Conservation (phyloP, 2,329 filamentous ascomycete genomes). For the Colletotrichum incanum region DNA sequence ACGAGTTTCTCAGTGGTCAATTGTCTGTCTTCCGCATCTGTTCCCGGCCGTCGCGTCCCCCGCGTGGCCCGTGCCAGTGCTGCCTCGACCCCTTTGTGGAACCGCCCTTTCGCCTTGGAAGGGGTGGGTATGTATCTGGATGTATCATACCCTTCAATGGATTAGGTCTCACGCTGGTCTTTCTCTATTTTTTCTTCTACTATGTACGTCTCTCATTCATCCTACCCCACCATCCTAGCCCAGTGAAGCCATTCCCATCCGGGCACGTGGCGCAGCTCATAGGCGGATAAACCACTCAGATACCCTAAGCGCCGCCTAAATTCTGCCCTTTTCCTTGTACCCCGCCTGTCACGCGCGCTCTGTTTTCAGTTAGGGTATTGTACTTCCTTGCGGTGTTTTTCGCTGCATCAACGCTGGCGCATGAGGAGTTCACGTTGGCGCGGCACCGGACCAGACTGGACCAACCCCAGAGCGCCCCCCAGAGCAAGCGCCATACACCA, state of each 20-base stretch:
- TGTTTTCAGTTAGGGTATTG: not conserved
- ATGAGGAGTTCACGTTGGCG: not conserved
- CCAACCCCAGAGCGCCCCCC: not conserved
- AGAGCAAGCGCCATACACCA: not conserved
- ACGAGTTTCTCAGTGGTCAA: slow-evolving; percentile 7
- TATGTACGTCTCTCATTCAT: not conserved
- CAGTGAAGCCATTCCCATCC: not conserved
- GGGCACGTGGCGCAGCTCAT: slow-evolving; percentile 31
- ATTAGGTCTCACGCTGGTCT: not conserved
- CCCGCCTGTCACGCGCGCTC: not conserved
- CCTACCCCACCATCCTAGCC: not conserved
- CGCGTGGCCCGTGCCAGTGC: slow-evolving; percentile 6
- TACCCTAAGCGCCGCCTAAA: not conserved
- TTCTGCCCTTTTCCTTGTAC: not conserved
- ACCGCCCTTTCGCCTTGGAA: not conserved
- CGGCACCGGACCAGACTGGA: slow-evolving; percentile 3
- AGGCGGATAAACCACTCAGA: slow-evolving; percentile 29
- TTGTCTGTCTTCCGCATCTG: not conserved
- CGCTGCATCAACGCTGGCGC: not conserved
- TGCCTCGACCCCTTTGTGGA: not conserved
- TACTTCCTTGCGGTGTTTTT: slow-evolving; percentile 7
- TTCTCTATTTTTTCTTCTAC: not conserved
- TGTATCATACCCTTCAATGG: not conserved
- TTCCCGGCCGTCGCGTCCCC: not conserved
- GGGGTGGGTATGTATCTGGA: not conserved